Evolutionary conservation across 2,329 filamentous ascomycete species (phyloP).

Genomic region (Epichloe hybrida): DNA sequence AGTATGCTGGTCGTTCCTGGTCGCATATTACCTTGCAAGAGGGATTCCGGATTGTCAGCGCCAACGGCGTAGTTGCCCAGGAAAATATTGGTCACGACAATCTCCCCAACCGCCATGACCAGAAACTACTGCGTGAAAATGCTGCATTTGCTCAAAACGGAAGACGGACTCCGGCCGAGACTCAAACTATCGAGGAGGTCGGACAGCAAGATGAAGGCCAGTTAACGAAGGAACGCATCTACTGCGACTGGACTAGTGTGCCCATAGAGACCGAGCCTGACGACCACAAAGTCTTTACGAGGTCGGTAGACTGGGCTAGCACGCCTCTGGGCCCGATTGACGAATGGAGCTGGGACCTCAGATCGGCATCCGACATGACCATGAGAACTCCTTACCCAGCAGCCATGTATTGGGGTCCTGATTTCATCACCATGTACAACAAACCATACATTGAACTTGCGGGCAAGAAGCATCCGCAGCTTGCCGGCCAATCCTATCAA

Average conservation of each 20-base stretch:
- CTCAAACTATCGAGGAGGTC: slow-evolving; percentile 1
- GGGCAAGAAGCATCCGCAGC: slow-evolving; percentile 47
- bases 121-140: not conserved
- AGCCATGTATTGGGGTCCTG: slow-evolving; percentile 51
- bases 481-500: slow-evolving; percentile 47
- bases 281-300: slow-evolving; percentile 22
- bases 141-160: not conserved
- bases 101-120: not conserved
- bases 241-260: slow-evolving; percentile 5
- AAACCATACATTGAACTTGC: slow-evolving; percentile 51
- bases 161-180: not conserved
- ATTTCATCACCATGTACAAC: slow-evolving; percentile 53
- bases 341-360: slow-evolving; percentile 32
- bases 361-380: slow-evolving; percentile 30
- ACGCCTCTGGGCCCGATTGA: slow-evolving; percentile 33
- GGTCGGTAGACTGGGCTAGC: slow-evolving; percentile 30
- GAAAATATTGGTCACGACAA: slow-evolving; percentile 3
- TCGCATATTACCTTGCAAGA: slow-evolving; percentile 1
- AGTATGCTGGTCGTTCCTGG: slow-evolving; percentile 5
- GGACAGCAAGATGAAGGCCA: slow-evolving; percentile 14
- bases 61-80: slow-evolving; percentile 12
- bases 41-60: slow-evolving; percentile 3
- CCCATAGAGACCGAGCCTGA: slow-evolving; percentile 5
- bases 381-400: slow-evolving; percentile 42
- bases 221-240: slow-evolving; percentile 10